These are phyloP conservation scores for Stagonosporopsis chrysanthemi DNA, from an alignment of 2,329 filamentous ascomycete species.

Conservation along the genomic window DNA sequence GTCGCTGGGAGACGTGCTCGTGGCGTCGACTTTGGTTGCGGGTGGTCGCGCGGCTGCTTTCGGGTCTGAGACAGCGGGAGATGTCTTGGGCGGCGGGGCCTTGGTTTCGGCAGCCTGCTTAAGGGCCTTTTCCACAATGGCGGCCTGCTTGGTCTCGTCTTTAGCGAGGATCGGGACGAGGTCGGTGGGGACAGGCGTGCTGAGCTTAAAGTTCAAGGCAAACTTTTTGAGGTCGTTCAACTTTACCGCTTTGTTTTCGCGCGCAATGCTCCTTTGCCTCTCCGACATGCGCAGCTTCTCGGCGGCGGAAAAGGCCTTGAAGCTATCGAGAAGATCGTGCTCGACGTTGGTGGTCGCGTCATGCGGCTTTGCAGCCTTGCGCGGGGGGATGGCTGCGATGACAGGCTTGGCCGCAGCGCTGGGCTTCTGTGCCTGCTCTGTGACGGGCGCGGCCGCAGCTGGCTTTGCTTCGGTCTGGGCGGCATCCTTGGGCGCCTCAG, in stretches of 20 bases:
- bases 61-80: constrained; percentile 51
- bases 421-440: constrained; percentile 39
- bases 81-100: constrained; percentile 47
- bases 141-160: constrained; percentile 90
- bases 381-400: constrained; percentile 35
- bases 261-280: constrained; percentile 60
- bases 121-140: constrained; percentile 88
- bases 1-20: constrained; percentile 50
- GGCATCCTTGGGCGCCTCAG: constrained; percentile 28
- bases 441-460: constrained; percentile 23
- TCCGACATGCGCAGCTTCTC: constrained; percentile 69
- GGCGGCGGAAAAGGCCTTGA: constrained; percentile 68
- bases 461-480: constrained; percentile 31
- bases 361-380: constrained; percentile 53
- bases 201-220: constrained; percentile 90
- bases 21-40: constrained; percentile 46
- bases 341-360: constrained; percentile 68
- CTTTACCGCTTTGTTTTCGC: constrained; percentile 86
- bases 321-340: constrained; percentile 67
- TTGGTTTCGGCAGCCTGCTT: constrained; percentile 70
- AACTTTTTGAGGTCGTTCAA: constrained; percentile 96
- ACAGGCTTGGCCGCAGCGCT: constrained; percentile 40
- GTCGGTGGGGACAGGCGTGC: constrained; percentile 89
- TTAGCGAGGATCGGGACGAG: constrained; percentile 95
- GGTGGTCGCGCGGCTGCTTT: constrained; percentile 45